phyloP scores from a whole-genome alignment of 352 stramenopile species.

The Phytophthora chlamydospora region DNA sequence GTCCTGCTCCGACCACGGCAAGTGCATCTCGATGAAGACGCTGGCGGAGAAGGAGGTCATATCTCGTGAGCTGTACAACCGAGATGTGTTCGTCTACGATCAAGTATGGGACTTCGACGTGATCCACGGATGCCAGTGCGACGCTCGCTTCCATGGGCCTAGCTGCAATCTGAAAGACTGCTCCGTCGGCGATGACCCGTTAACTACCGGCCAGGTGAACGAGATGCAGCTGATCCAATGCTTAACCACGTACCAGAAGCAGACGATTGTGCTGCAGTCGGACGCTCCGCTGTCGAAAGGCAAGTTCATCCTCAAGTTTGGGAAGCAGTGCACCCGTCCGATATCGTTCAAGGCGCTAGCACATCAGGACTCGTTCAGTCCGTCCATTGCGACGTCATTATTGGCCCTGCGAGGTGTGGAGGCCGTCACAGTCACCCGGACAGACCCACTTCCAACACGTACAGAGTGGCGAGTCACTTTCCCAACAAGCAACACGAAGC shows the following conservation, averaged over 20 bases:
- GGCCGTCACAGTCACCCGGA: conserved; percentile 44
- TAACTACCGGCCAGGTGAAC: conserved; percentile 61
- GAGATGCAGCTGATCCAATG: conserved; percentile 72
- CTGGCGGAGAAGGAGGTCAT: conserved; percentile 57
- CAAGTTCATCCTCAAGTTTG: conserved; percentile 68
- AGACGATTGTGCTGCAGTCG: conserved; percentile 53
- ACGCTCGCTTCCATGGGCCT: conserved; percentile 57
- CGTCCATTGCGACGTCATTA: conserved; percentile 58
- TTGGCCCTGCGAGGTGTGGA: conserved; percentile 45
- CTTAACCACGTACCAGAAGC: conserved; percentile 62
- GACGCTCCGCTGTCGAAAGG: conserved; percentile 54
- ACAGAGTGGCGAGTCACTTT: conserved; percentile 64
- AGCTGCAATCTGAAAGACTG: conserved; percentile 72
- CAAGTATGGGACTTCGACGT: conserved; percentile 77
- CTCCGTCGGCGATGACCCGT: conserved; percentile 68
- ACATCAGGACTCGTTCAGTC: conserved; percentile 48
- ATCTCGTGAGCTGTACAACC: conserved; percentile 61
- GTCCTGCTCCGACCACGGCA: conserved; percentile 51
- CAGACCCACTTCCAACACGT: conserved; percentile 35
- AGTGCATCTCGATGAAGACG: conserved; percentile 76
- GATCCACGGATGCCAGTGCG: conserved; percentile 79
- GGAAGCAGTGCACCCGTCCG: conserved; percentile 65
- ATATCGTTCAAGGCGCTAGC: conserved; percentile 63
- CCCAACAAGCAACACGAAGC: conserved; percentile 44
- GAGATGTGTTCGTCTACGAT: conserved; percentile 46